Base-by-base conservation (phyloP, 169 alveolate species). In the Plasmodium inui region DNA sequence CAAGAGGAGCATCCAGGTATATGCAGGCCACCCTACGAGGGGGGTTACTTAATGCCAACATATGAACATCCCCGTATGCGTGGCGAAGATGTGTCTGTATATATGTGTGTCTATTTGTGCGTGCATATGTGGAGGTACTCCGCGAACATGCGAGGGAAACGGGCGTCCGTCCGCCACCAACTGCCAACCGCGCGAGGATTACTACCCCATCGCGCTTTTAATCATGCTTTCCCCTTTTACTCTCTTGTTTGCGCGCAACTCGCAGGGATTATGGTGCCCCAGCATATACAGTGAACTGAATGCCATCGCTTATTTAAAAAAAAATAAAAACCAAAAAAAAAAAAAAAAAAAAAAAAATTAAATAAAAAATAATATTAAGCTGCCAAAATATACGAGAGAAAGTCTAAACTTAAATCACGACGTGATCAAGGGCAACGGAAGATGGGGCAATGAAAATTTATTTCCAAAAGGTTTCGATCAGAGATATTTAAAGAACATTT, bases 391-490 rank as follows among this genome's bases (percentile, higher is more conserved):
- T 89, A 96, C 98, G 9, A 93, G 97, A 57, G 96, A 94, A 92
- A 96, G 98, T 41, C 95, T 97, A 55, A 92, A 95, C 71, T 92
- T 97, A 91, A 95, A 96, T 84, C 93, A 97, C 41, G 98, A 96
- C 61, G 97, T 97, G n/a, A 97, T 97, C 28, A 95, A 97, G 70
- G 98, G 98, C 12, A 95, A 96, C 50, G 98, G 98, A 61, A 97
- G 98, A 44, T 97, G 98, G 98, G 98, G 98, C 34, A 96, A 96
- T 57, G 98, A 97, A 83, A 73, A 95, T 12, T 96, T 97, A 50
- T 97, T 96, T 82, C 98, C 98, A 12, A 97, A 96, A 81, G 98
- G 98, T n/a, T 97, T 97, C 95, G 98, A 97, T 78, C 98, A 97
- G 70, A 95, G 93, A 46, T 95, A 97, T 70, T 97, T 97, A 53